Conservation (phyloP, 2,329 filamentous ascomycete genomes). For the Aspergillus quadrilineatus region DNA sequence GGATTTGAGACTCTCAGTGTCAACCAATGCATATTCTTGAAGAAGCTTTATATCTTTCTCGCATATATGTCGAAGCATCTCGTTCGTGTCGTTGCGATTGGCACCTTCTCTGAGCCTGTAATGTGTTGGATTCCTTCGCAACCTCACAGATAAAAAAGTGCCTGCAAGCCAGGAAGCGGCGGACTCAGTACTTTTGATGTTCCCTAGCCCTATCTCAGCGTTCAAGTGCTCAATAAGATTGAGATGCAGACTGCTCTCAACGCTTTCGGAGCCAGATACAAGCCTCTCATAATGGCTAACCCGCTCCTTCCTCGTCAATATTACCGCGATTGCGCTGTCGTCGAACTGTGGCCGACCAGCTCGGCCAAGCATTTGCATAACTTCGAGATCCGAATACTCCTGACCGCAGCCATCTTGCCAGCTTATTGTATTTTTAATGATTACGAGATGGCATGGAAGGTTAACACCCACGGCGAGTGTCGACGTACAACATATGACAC, state of each 20-base stretch:
- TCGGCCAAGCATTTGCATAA: slow-evolving; percentile 88
- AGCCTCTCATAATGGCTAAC: slow-evolving; percentile 68
- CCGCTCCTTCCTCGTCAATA: slow-evolving; percentile 70
- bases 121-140: slow-evolving; percentile 67
- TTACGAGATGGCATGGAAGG: slow-evolving; percentile 76
- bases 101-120: slow-evolving; percentile 64
- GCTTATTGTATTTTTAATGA: slow-evolving; percentile 74
- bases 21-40: slow-evolving; percentile 59
- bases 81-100: slow-evolving; percentile 55
- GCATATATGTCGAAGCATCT: slow-evolving; percentile 69
- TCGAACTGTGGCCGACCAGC: slow-evolving; percentile 84
- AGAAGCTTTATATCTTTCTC: slow-evolving; percentile 66
- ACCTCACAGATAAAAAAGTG: slow-evolving; percentile 74
- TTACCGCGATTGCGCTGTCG: slow-evolving; percentile 70
- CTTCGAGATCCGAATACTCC: slow-evolving; percentile 77
- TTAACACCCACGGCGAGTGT: slow-evolving; percentile 83
- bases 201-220: slow-evolving; percentile 76
- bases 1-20: slow-evolving; percentile 53
- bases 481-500: slow-evolving; percentile 81
- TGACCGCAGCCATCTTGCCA: slow-evolving; percentile 62
- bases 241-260: slow-evolving; percentile 76
- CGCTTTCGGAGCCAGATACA: slow-evolving; percentile 67
- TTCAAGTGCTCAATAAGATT: slow-evolving; percentile 83
- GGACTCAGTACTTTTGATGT: slow-evolving; percentile 62
- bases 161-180: slow-evolving; percentile 73